These are phyloP conservation scores for Solanum rostratum DNA, from an alignment of 257 asterid species.

Conservation along the genomic window DNA sequence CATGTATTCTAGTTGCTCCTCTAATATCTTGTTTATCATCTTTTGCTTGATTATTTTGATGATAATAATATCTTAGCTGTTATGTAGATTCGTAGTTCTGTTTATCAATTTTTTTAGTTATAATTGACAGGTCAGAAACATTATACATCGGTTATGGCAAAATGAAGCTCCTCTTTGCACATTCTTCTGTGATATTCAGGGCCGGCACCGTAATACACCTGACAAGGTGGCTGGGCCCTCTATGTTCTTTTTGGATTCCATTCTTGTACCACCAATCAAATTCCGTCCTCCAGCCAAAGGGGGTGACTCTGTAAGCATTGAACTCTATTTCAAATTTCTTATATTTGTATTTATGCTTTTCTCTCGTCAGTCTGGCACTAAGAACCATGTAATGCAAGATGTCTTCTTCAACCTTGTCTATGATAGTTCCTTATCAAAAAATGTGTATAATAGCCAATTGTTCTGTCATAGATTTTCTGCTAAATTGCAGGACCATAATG, in stretches of 20 bases:
- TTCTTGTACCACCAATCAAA: slow-evolving; percentile 76
- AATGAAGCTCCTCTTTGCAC: slow-evolving; percentile 72
- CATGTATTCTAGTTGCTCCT: not conserved
- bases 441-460: not conserved
- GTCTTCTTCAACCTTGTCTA: not conserved
- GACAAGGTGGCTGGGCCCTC: slow-evolving; percentile 30
- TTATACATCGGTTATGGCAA: slow-evolving; percentile 70
- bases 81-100: not conserved
- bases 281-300: slow-evolving; percentile 86
- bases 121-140: slow-evolving; percentile 53
- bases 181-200: slow-evolving; percentile 63
- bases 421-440: not conserved
- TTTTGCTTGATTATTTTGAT: not conserved
- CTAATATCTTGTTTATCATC: not conserved
- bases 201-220: slow-evolving; percentile 21
- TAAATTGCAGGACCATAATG: not conserved
- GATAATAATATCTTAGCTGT: not conserved
- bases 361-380: not conserved
- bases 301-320: slow-evolving; percentile 73
- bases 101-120: slow-evolving; percentile 4
- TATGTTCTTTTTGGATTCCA: slow-evolving; percentile 68
- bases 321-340: not conserved
- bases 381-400: not conserved
- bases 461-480: not conserved
- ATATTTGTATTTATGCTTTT: not conserved